Percentiles rank a stretch among this genome's conserved stretches.
phyloP scores from a whole-genome alignment of 441 rosid species.

The Arabidopsis lyrata region DNA sequence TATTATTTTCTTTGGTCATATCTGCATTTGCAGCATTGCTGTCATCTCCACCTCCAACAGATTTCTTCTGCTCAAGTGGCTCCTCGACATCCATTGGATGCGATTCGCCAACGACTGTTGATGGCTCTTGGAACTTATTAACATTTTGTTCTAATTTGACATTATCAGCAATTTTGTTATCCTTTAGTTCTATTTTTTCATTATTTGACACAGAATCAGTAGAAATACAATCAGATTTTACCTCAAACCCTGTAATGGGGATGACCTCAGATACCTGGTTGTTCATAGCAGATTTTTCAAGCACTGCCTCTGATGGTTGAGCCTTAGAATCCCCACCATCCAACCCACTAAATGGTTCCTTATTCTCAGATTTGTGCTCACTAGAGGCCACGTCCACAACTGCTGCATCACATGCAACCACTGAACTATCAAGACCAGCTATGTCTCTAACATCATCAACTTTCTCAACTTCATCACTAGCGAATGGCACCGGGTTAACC shows the following conservation, averaged over 20 bases:
- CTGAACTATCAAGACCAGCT: constrained; percentile 53
- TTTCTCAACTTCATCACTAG: constrained; percentile 38
- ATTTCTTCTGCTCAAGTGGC: constrained; percentile 69
- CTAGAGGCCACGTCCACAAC: constrained; percentile 45
- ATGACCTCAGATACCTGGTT: constrained; percentile 99
- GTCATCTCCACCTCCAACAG: constrained; percentile 65
- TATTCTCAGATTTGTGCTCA: constrained; percentile 51
- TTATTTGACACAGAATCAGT: constrained; percentile 97
- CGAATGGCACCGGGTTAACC: background rate
- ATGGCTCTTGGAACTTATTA: constrained; percentile 75
- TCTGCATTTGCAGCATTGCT: constrained; percentile 67
- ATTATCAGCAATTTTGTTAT: constrained; percentile 94
- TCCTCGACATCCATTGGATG: constrained; percentile 95
- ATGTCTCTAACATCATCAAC: constrained; percentile 50
- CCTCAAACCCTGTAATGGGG: constrained; percentile 93
- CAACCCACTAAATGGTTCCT: constrained; percentile 42
- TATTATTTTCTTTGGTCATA: constrained; percentile 71
- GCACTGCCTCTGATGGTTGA: constrained; percentile 53
- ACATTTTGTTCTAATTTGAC: constrained; percentile 95
- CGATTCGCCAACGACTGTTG: constrained; percentile 78
- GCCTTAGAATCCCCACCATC: constrained; percentile 56
- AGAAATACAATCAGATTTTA: constrained; percentile 98
- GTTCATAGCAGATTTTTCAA: constrained; percentile 62
- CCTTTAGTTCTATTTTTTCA: constrained; percentile 96
- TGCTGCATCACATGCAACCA: constrained; percentile 45